phyloP scores from a whole-genome alignment of 345 rosid species.

The Chamaenerion angustifolium region DNA sequence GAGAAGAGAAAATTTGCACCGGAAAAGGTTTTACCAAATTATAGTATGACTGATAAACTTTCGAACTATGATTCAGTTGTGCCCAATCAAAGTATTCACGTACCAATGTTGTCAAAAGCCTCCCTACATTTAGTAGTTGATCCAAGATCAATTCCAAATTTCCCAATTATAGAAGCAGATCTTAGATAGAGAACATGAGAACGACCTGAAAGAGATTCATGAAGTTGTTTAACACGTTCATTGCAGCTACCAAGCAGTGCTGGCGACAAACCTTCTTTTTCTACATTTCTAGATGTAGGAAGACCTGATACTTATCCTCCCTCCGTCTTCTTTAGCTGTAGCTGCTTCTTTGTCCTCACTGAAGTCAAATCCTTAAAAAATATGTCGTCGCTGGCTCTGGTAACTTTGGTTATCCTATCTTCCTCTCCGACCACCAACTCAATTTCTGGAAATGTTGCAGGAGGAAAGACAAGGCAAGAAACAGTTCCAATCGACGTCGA shows the following conservation, averaged over 20 bases:
- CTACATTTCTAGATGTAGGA: too few species aligned
- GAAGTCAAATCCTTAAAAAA: conserved; percentile 51
- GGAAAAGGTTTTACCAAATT: conserved; percentile 72
- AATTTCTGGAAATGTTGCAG: conserved; percentile 45
- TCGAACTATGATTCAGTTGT: conserved; percentile 69
- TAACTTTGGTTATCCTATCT: conserved; percentile 22
- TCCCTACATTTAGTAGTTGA: conserved; percentile 40
- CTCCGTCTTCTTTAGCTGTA: conserved; percentile 21
- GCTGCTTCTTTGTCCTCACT: conserved; percentile 21
- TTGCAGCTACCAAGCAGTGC: conserved; percentile 94
- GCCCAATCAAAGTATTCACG: conserved; percentile 99
- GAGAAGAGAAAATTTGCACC: conserved; percentile 5
- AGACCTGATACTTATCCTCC: conserved; percentile 44
- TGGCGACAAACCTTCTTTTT: conserved; percentile 68
- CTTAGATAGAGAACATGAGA: not conserved
- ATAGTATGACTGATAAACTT: conserved; percentile 86
- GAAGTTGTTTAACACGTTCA: conserved; percentile 79
- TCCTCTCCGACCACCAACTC: conserved; percentile 24
- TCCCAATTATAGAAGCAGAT: not conserved
- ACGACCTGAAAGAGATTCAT: conserved; percentile 88
- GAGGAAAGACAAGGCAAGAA: conserved; percentile 74
- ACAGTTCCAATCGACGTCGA: conserved; percentile 79
- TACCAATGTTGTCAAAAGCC: conserved; percentile 62
- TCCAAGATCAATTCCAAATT: not conserved
- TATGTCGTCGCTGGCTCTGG: conserved; percentile 56